Percentiles rank a stretch among this genome's conserved stretches.
phyloP scores from a whole-genome alignment of 2,329 filamentous ascomycete species.

The Akanthomyces dipterigenus region DNA sequence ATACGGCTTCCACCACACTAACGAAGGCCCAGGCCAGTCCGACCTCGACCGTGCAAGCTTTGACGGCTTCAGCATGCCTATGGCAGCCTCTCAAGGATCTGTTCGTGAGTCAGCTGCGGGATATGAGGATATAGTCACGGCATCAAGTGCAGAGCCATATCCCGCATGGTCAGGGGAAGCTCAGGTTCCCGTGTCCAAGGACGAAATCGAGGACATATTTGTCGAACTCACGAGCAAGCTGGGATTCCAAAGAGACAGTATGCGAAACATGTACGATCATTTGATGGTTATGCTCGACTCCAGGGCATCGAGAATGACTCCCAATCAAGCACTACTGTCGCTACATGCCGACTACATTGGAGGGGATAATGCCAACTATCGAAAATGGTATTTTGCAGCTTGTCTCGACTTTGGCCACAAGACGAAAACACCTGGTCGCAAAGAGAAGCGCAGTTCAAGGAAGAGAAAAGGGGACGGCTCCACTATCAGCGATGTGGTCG shows the following conservation, averaged over 20 bases:
- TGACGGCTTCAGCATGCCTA: conserved; percentile 68
- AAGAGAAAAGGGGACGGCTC: conserved; percentile 20
- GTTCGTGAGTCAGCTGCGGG: conserved; percentile 97
- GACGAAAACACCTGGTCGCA: conserved; percentile 59
- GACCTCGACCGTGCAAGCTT: conserved; percentile 37
- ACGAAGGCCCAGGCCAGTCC: conserved; percentile 67
- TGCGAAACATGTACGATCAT: conserved; percentile 99
- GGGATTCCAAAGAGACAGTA: conserved; percentile 97
- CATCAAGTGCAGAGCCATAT: conserved; percentile 91
- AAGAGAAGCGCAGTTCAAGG: conserved; percentile 63
- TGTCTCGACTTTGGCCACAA: conserved; percentile 86
- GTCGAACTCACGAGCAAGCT: conserved; percentile 92
- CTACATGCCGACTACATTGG: conserved; percentile 97
- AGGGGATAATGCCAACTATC: conserved; percentile 96
- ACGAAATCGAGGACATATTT: conserved; percentile 98
- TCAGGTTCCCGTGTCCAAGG: conserved; percentile 84
- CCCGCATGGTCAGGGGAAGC: conserved; percentile 97
- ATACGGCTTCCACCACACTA: conserved; percentile 43
- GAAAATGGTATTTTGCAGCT: conserved; percentile 97
- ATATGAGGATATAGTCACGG: conserved; percentile 82
- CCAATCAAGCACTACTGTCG: conserved; percentile 91
- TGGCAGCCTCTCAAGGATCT: conserved; percentile 76
- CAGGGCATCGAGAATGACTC: conserved; percentile 93
- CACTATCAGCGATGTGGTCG: conserved; percentile 52
- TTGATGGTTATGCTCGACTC: conserved; percentile 95